These are phyloP conservation scores for Haplosporangium sp. DNA, from an alignment of 371 early-diverging fungal genomes.

Conservation along the genomic window DNA sequence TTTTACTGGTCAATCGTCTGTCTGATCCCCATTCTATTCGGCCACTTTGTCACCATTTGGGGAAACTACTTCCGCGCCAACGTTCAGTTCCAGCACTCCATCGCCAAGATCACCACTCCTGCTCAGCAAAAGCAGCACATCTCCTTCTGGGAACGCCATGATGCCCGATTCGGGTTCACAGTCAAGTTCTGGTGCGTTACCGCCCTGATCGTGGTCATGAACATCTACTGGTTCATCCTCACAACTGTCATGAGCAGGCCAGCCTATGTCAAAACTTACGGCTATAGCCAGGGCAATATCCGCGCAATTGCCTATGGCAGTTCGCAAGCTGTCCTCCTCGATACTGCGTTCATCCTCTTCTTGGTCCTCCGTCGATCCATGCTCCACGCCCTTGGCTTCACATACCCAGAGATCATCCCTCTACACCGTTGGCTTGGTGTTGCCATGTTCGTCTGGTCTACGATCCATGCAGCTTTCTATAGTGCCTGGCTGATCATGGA, in stretches of 20 bases:
- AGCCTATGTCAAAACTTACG: slow-evolving; percentile 3
- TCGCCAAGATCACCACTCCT: slow-evolving; percentile 33
- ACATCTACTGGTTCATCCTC: slow-evolving; percentile 39
- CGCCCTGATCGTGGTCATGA: slow-evolving; percentile 13
- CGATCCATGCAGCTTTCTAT: slow-evolving; percentile 37
- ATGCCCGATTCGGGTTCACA: slow-evolving; percentile 22
- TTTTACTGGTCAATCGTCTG: slow-evolving; percentile 40
- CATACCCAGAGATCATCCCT: slow-evolving; percentile 41
- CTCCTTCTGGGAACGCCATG: slow-evolving; percentile 46
- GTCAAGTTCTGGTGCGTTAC: slow-evolving; percentile 27
- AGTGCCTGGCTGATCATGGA: slow-evolving; percentile 16
- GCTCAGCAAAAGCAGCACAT: slow-evolving; percentile 20
- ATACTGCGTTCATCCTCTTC: slow-evolving; percentile 43
- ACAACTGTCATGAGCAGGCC: slow-evolving; percentile 11
- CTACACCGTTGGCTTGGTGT: slow-evolving; percentile 52
- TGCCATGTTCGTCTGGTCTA: slow-evolving; percentile 41
- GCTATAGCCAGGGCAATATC: not conserved
- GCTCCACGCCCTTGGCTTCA: slow-evolving; percentile 43
- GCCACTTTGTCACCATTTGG: slow-evolving; percentile 51
- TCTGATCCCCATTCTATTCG: slow-evolving; percentile 37
- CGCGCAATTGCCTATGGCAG: slow-evolving; percentile 31
- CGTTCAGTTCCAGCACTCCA: slow-evolving; percentile 29
- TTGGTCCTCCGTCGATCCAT: slow-evolving; percentile 45
- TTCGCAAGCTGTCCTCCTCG: slow-evolving; percentile 37
- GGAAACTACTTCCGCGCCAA: slow-evolving; percentile 47